Percentiles rank a stretch among this genome's conserved stretches.
Conservation (phyloP, 2,329 filamentous ascomycete species). For the Pseudogymnoascus sp. region DNA sequence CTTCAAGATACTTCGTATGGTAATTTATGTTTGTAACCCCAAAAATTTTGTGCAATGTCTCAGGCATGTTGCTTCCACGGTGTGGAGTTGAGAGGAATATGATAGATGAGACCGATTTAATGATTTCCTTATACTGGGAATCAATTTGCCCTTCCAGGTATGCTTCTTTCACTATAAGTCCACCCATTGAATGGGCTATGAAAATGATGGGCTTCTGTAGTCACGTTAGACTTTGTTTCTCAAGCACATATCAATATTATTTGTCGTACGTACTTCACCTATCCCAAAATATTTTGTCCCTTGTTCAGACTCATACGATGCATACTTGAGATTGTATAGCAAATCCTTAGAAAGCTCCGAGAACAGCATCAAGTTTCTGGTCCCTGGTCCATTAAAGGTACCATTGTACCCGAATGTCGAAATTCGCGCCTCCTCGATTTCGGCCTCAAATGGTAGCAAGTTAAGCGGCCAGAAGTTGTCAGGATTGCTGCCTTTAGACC, state of each 20-base stretch:
- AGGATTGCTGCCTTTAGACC: conserved; percentile 24
- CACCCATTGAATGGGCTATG: conserved; percentile 42
- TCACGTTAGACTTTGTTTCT: background rate
- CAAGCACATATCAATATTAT: background rate
- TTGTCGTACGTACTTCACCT: background rate
- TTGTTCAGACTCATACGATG: conserved; percentile 11
- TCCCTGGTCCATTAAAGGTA: too few species aligned
- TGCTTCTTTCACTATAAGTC: conserved; percentile 26
- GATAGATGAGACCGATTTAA: conserved; percentile 27
- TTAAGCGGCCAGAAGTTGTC: conserved; percentile 31
- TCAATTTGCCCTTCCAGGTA: background rate
- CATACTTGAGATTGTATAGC: conserved; percentile 16
- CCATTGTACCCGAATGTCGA: conserved; percentile 32
- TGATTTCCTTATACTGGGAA: conserved; percentile 17
- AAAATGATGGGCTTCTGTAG: conserved; percentile 31
- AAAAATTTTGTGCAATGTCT: conserved; percentile 13
- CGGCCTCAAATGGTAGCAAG: conserved; percentile 30
- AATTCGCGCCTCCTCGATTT: conserved; percentile 28
- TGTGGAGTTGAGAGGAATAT: conserved; percentile 36
- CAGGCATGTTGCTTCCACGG: conserved; percentile 32
- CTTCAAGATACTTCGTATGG: background rate
- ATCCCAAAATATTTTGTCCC: conserved; percentile 13
- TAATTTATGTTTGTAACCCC: background rate
- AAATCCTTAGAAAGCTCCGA: conserved; percentile 15
- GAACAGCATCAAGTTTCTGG: conserved; percentile 22